These are phyloP conservation scores for Wickerhamiella spandovensis DNA, from an alignment of 805 yeast genomes.

Conservation along the genomic window DNA sequence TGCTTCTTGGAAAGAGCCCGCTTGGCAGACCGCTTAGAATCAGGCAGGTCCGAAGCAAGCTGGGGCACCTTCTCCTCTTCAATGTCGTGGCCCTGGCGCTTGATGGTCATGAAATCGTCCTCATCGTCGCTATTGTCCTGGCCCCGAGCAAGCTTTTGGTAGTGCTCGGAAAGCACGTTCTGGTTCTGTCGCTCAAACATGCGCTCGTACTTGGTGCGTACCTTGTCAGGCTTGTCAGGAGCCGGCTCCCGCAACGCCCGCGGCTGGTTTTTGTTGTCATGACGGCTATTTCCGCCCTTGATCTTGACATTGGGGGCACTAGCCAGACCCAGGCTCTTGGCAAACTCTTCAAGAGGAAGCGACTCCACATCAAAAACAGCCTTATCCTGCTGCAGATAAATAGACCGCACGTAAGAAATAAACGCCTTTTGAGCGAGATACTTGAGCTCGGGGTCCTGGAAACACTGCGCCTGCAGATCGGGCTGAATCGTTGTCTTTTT, in stretches of 20 bases:
- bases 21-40: constrained; percentile 74
- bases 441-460: constrained; percentile 81
- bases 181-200: constrained; percentile 95
- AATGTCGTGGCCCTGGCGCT: constrained; percentile 61
- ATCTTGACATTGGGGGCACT: constrained; percentile 91
- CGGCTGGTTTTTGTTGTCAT: constrained; percentile 42
- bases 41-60: constrained; percentile 47
- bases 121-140: constrained; percentile 20
- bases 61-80: constrained; percentile 34
- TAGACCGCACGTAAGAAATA: constrained; percentile 75
- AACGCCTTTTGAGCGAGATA: constrained; percentile 94
- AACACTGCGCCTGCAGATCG: constrained; percentile 79
- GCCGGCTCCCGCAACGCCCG: constrained; percentile 43
- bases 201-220: constrained; percentile 80
- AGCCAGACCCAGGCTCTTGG: constrained; percentile 81
- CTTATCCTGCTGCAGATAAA: constrained; percentile 77
- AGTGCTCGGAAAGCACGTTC: constrained; percentile 80
- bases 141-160: constrained; percentile 42
- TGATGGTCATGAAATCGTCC: constrained; percentile 62
- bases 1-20: constrained; percentile 76
- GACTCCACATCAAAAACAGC: constrained; percentile 67
- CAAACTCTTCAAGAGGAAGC: constrained; percentile 70
- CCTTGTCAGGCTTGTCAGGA: constrained; percentile 31
- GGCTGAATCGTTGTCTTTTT: constrained; percentile 63
- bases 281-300: constrained; percentile 35